Evolutionary conservation across 2,329 filamentous ascomycete species (phyloP), one percentile per base, ranked within the genome.

Genomic region (Exophiala viscosa): DNA sequence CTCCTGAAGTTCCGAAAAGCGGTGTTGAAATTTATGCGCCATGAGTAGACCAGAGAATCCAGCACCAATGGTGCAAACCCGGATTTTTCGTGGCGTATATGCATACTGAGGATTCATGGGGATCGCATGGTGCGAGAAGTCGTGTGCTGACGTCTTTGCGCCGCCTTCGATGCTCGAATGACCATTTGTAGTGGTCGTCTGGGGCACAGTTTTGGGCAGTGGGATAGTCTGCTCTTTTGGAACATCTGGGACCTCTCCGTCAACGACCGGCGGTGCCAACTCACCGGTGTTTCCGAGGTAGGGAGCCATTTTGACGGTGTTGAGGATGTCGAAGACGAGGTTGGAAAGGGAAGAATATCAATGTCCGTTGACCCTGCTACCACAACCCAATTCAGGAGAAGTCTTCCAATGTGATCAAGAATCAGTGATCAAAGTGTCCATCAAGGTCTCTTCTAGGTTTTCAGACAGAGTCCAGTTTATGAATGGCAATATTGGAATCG

Each of bases 1-100:
- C 33, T 66, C 61, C 10, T 65, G 55, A n/a, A 67, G 55, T 11
- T 67, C 60, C 2, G 55, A 51, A 54, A 65, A 63, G 35, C 67
- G 64, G 49, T 72, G 65, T 44, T 71, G 66, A 39, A 73, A 57
- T 53, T 72, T 72, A 57, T 73, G 66, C 2, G 70, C 70, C 15
- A 73, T 59, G 18, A 65, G 64, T 54, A 74, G 63, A 1, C 67
- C 70, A 4, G 66, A 67, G 14, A 54, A 57, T 3, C 63, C 64
- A 8, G 62, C 61, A 13, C 63, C 64, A n/a, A 65, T 57, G 18
- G 62, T 65, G 31, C 46, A 42, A 23, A 55, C 36, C 14, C 48
- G 11, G 6, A 55, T 20, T 28, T 41, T 54, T 18, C 33, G 35
- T n/a, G 45, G 17, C 13, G 40, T 56, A 38, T 41, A 54, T n/a